Evolutionary conservation across 345 rosid genomes (phyloP), one percentile per base, ranked within the genome.

Genomic region (Brassica carinata): DNA sequence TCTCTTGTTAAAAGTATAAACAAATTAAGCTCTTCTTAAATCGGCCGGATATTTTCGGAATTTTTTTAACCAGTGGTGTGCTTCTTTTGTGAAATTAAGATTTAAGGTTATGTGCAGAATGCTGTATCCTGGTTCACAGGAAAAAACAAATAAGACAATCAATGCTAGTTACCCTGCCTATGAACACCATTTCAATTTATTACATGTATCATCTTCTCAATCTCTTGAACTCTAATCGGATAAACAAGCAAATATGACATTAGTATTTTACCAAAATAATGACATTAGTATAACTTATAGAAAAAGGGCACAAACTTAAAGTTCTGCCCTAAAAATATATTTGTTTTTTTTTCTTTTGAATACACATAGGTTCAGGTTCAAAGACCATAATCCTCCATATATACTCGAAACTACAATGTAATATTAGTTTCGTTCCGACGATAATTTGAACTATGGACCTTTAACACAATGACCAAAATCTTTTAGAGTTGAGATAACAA

Each of bases 1-100:
- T 83, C 90, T 69, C 75, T 96, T 83, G 96, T 91, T 19, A 85
- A 89, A 78, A 83, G 96, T 79, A 82, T 85, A 19, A 1, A 4
- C 57, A 19, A 61, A 30, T 73, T 26, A 73, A 31, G 88, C 64
- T 29, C 65, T 73, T 43, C 40, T 14, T 45, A 67, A 34, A 19
- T 27, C 8, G 9, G n/a, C 31, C 8, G 9, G 10, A 14, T 7
- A 3, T 76, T 26, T 43, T 43, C 5, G 13, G 31, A 9, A n/a
- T 38, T 53, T 11, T 14, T 75, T 9, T 30, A 2, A 18, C 10
- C 9, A 29, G 18, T 17, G 31, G 33, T 36, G 57, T 19, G 33
- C 71, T 10, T 67, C 17, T 67, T 67, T 7, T 27, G 30, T 27
- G 30, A 27, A 27, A 4, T 27, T 27, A 27, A 27, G 30, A 27